Conservation (phyloP, 2,329 filamentous ascomycete genomes). For the Pyricularia pennisetigena region DNA sequence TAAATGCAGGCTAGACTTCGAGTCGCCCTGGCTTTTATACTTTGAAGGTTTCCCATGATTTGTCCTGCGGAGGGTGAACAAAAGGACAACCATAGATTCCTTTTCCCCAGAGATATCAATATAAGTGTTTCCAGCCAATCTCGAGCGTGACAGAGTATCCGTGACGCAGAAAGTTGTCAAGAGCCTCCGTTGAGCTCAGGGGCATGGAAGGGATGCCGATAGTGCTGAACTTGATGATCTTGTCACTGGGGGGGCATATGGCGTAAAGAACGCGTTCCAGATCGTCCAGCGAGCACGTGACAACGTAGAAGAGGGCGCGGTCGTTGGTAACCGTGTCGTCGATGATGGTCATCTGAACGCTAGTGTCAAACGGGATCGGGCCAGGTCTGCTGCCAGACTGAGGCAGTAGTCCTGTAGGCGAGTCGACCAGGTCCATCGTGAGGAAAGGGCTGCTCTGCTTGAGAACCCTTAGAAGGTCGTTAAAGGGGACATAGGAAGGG, state of each 20-base stretch:
- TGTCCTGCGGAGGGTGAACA: background rate
- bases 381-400: background rate
- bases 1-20: background rate
- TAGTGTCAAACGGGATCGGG: background rate
- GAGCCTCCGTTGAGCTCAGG: background rate
- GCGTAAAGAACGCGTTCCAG: background rate
- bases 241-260: background rate
- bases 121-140: background rate
- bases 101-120: background rate
- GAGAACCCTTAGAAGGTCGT: background rate
- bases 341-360: background rate
- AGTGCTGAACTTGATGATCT: background rate
- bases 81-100: background rate
- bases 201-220: background rate
- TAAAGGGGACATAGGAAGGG: background rate
- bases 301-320: background rate
- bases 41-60: background rate
- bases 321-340: background rate
- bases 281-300: constrained; percentile 1
- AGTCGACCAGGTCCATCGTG: background rate
- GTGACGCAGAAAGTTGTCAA: background rate
- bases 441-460: background rate
- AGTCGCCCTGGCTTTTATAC: background rate
- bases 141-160: background rate
- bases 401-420: background rate